Conservation (phyloP, 345 rosid genomes). For the Bruguiera gymnorhiza region DNA sequence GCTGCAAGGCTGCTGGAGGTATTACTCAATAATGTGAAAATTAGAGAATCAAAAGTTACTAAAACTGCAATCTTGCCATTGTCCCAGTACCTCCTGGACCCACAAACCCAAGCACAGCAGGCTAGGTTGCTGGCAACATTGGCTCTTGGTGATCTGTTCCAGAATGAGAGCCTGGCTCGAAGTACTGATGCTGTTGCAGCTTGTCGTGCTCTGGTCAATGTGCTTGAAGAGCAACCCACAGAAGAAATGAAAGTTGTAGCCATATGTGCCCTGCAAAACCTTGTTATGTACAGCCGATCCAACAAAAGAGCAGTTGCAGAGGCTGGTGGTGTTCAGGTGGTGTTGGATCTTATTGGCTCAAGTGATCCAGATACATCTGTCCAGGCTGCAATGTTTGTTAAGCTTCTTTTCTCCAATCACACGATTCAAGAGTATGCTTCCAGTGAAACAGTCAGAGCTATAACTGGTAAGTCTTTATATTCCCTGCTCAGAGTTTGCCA, state of each 20-base stretch:
- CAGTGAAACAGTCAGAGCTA: slow-evolving; percentile 95
- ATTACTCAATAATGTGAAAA: slow-evolving; percentile 90
- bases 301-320: slow-evolving; percentile 99
- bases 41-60: slow-evolving; percentile 88
- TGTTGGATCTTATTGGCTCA: slow-evolving; percentile 89
- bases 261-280: slow-evolving; percentile 95
- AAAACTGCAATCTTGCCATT: slow-evolving; percentile 86
- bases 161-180: slow-evolving; percentile 93
- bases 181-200: slow-evolving; percentile 93
- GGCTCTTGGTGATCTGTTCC: slow-evolving; percentile 98
- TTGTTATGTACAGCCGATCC: slow-evolving; percentile 90
- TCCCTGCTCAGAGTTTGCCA: neutral
- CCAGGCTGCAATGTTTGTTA: slow-evolving; percentile 97
- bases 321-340: slow-evolving; percentile 99
- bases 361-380: slow-evolving; percentile 93
- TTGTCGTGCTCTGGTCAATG: slow-evolving; percentile 94
- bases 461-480: slow-evolving; percentile 66
- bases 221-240: slow-evolving; percentile 98
- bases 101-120: slow-evolving; percentile 97
- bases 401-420: slow-evolving; percentile 91
- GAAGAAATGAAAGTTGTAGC: slow-evolving; percentile 99
- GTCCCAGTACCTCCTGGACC: slow-evolving; percentile 95
- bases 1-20: slow-evolving; percentile 94
- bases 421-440: slow-evolving; percentile 99
- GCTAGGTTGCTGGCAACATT: slow-evolving; percentile 85